These are phyloP conservation scores for Fraxinus floribunda DNA, from an alignment of 305 asterid species.

Conservation along the genomic window DNA sequence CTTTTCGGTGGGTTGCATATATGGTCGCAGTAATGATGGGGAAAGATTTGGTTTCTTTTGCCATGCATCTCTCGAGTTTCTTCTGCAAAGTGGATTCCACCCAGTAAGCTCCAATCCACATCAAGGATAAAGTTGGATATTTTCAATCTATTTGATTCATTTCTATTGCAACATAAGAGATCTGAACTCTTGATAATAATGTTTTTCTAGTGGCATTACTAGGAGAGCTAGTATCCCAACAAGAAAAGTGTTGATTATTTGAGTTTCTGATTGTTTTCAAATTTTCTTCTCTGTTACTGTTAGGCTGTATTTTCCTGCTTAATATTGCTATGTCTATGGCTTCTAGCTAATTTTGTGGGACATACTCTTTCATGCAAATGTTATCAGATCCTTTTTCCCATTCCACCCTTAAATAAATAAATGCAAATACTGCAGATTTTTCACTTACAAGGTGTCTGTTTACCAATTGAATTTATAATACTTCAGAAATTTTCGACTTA, in stretches of 20 bases:
- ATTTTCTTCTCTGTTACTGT: conserved; percentile 10
- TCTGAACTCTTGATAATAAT: conserved; percentile 17
- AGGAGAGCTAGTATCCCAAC: neutral
- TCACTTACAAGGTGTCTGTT: neutral
- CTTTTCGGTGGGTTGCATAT: conserved; percentile 81
- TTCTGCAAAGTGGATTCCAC: conserved; percentile 83
- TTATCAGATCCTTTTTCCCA: conserved; percentile 2
- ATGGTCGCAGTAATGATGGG: conserved; percentile 81
- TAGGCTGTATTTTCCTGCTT: conserved; percentile 15
- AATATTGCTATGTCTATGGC: conserved; percentile 4
- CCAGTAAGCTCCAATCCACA: conserved; percentile 62
- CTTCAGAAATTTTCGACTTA: neutral
- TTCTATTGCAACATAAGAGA: conserved; percentile 10
- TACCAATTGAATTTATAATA: neutral
- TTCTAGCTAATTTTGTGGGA: neutral
- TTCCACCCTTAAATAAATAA: neutral
- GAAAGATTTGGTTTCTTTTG: conserved; percentile 97
- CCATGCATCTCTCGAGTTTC: conserved; percentile 96
- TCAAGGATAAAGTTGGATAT: conserved; percentile 19
- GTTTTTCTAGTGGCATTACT: neutral
- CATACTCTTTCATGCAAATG: conserved; percentile 1
- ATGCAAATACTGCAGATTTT: neutral
- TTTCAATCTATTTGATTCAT: neutral
- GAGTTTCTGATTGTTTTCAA: neutral
- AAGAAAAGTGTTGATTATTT: neutral